Percentiles rank a stretch among this genome's conserved stretches.
Evolutionary conservation across 78 protist genomes (phyloP).

Genomic region (Dictyostelium purpureum): DNA sequence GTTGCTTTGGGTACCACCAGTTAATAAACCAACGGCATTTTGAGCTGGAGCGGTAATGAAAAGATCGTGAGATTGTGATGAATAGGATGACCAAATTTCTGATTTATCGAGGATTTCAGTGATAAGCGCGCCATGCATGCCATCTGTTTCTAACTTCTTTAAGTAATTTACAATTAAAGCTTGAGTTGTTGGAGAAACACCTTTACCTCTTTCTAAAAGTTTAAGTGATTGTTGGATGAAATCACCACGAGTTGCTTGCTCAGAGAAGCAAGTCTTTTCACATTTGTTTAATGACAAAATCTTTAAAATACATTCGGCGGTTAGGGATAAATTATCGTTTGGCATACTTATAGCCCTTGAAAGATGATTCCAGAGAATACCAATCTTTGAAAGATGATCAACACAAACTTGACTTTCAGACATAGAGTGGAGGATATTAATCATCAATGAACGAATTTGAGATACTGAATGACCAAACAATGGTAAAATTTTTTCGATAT

Average conservation of each 20-base stretch:
- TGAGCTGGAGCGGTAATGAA: slow-evolving; percentile 73
- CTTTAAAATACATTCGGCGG: slow-evolving; percentile 38
- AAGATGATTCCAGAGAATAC: slow-evolving; percentile 25
- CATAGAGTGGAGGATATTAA: slow-evolving; percentile 62
- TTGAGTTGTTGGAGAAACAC: slow-evolving; percentile 56
- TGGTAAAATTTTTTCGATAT: slow-evolving; percentile 61
- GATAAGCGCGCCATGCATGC: slow-evolving; percentile 44
- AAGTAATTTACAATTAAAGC: slow-evolving; percentile 74
- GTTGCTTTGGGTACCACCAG: slow-evolving; percentile 13
- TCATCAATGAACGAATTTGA: slow-evolving; percentile 39
- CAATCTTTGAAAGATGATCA: slow-evolving; percentile 14
- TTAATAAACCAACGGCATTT: slow-evolving; percentile 31
- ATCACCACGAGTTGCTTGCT: slow-evolving; percentile 38
- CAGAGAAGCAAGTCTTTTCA: slow-evolving; percentile 63
- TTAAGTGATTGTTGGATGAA: slow-evolving; percentile 17
- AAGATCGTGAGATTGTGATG: slow-evolving; percentile 84
- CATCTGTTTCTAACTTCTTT: slow-evolving; percentile 53
- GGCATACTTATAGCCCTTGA: slow-evolving; percentile 4
- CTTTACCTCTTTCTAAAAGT: slow-evolving; percentile 74
- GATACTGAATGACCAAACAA: slow-evolving; percentile 12
- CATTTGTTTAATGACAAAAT: slow-evolving; percentile 37
- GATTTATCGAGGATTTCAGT: slow-evolving; percentile 43
- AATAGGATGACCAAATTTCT: slow-evolving; percentile 65
- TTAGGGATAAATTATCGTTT: slow-evolving; percentile 18
- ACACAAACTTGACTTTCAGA: slow-evolving; percentile 61